These are phyloP conservation scores for Cutaneotrichosporon daszewskae DNA, from an alignment of 1,284 basidiomycete species.

Conservation along the genomic window DNA sequence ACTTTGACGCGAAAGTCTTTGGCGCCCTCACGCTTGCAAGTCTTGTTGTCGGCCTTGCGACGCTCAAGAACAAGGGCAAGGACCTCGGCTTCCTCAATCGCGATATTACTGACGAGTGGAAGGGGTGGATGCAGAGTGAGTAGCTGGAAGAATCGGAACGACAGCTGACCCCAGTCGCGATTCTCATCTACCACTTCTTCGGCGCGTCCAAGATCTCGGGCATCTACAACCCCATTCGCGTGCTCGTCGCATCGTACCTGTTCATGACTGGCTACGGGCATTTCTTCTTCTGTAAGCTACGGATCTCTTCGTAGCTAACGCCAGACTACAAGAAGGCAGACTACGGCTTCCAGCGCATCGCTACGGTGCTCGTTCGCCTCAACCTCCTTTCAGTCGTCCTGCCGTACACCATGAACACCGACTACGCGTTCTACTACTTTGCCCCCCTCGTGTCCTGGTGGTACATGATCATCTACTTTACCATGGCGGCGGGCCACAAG, in stretches of 20 bases:
- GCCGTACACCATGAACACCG: conserved; percentile 81
- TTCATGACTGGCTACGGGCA: conserved; percentile 55
- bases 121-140: conserved; percentile 92
- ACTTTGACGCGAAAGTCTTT: conserved; percentile 66
- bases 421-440: conserved; percentile 85
- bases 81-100: conserved; percentile 81
- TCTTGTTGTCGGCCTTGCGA: conserved; percentile 59
- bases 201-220: conserved; percentile 80
- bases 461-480: conserved; percentile 75
- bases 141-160: conserved; percentile 7
- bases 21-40: conserved; percentile 55
- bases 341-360: conserved; percentile 68
- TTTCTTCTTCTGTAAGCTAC: conserved; percentile 42
- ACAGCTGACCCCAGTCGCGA: conserved; percentile 56
- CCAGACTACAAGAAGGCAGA: conserved; percentile 78
- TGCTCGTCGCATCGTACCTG: conserved; percentile 79
- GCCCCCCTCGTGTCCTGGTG: conserved; percentile 63
- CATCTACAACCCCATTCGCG: conserved; percentile 82
- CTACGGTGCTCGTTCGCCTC: conserved; percentile 70
- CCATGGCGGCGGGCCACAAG: conserved; percentile 63
- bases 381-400: conserved; percentile 75
- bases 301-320: conserved; percentile 20
- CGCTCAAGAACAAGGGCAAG: conserved; percentile 59
- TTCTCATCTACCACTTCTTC: conserved; percentile 82
- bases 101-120: conserved; percentile 91